Percentiles rank a stretch among this genome's conserved stretches.
These are phyloP conservation scores for Huntiella omanensis DNA, from an alignment of 2,329 filamentous ascomycete genomes.

Conservation along the genomic window DNA sequence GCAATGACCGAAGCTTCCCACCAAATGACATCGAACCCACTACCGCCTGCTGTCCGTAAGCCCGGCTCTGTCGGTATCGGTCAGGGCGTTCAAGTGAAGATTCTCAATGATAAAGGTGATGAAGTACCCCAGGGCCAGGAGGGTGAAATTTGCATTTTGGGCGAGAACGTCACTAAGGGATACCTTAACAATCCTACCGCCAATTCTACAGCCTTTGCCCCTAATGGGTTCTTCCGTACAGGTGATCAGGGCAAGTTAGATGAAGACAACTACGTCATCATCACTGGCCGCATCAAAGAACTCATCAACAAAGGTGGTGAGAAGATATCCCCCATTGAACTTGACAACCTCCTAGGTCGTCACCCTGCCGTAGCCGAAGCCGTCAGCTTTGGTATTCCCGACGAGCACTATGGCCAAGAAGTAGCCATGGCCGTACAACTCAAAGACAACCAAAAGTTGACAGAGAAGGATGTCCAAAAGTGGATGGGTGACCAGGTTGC, in stretches of 20 bases:
- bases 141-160: slow-evolving; percentile 67
- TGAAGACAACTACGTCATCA: slow-evolving; percentile 61
- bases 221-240: slow-evolving; percentile 67
- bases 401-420: slow-evolving; percentile 70
- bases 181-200: slow-evolving; percentile 70
- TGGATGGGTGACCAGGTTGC: slow-evolving; percentile 55
- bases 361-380: slow-evolving; percentile 58
- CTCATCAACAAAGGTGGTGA: slow-evolving; percentile 81
- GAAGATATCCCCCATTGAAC: slow-evolving; percentile 75
- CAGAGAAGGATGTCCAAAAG: slow-evolving; percentile 40
- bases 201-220: slow-evolving; percentile 55
- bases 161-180: slow-evolving; percentile 67
- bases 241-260: slow-evolving; percentile 74
- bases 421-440: slow-evolving; percentile 59
- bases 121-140: slow-evolving; percentile 51
- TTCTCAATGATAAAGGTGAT: slow-evolving; percentile 50
- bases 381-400: slow-evolving; percentile 66
- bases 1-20: slow-evolving; percentile 85
- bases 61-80: slow-evolving; percentile 69
- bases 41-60: slow-evolving; percentile 53
- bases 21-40: slow-evolving; percentile 63
- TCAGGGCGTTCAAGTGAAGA: slow-evolving; percentile 65
- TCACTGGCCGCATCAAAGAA: slow-evolving; percentile 86
- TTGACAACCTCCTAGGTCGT: slow-evolving; percentile 65
- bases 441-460: slow-evolving; percentile 40